Percentiles rank a stretch among this genome's conserved stretches.
These are phyloP conservation scores for Scheffersomyces insectosa DNA, from an alignment of 1,139 yeast genomes.

Conservation along the genomic window DNA sequence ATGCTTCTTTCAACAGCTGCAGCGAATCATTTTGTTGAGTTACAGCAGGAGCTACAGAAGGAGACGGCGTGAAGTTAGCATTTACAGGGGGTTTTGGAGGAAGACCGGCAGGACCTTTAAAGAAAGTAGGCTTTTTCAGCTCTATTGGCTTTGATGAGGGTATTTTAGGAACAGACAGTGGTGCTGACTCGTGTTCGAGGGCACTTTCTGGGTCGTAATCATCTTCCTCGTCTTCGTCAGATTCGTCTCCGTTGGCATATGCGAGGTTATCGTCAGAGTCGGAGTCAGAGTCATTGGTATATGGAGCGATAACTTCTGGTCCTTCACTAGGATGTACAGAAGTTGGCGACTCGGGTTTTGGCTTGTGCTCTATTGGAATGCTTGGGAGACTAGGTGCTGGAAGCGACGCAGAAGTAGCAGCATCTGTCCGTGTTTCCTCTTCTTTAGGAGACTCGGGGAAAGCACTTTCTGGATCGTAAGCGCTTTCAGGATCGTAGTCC, in stretches of 20 bases:
- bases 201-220: conserved; percentile 27
- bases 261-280: neutral
- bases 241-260: neutral
- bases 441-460: no score
- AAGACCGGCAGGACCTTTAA: conserved; percentile 13
- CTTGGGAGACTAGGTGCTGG: no score
- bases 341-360: no score
- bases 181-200: conserved; percentile 2
- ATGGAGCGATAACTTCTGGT: no score
- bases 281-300: no score
- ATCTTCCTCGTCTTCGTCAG: conserved; percentile 15
- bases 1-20: conserved; percentile 29
- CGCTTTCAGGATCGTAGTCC: conserved; percentile 25
- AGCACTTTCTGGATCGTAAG: neutral
- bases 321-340: no score
- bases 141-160: no score
- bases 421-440: no score
- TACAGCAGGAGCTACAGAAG: conserved; percentile 9
- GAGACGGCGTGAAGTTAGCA: conserved; percentile 11
- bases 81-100: conserved; percentile 35
- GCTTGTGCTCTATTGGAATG: no score
- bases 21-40: conserved; percentile 2
- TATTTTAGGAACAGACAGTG: neutral
- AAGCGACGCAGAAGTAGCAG: no score
- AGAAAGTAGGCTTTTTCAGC: no score